Evolutionary conservation across 1,139 yeast genomes (phyloP), one percentile per base, ranked within the genome.

Genomic region (Taphrina sp.): DNA sequence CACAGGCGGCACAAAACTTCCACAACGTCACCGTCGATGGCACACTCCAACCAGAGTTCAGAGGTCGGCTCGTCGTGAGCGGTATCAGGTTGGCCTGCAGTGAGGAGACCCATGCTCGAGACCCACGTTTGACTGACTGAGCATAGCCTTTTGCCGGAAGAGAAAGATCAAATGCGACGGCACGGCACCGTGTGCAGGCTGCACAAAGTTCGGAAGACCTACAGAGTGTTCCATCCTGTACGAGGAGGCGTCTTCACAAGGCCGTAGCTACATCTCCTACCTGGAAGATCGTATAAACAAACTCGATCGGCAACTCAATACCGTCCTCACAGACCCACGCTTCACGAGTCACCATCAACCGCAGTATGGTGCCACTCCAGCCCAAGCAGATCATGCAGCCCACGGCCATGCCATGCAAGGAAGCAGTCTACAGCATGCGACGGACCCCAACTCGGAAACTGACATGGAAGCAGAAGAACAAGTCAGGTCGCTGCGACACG

Each of bases 101-200:
- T 47, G 38, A 14, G 44, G 20, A 8, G 20, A 10, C n/a, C n/a
- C n/a, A n/a, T n/a, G n/a, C n/a, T n/a, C n/a, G n/a, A n/a, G n/a
- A n/a, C n/a, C n/a, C n/a, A n/a, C n/a, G n/a, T n/a, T n/a, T n/a
- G n/a, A n/a, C 37, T 42, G 3, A 37, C 26, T 17, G 5, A 10
- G 3, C 16, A 3, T 14, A 47, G 53, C 37, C 10, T 49, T 49
- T 29, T 49, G 54, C 29, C 54, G 54, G 16, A 49, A 49, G 34
- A 45, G 54, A 34, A 49, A 49, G 20, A 49, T 49, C 38, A 49
- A 49, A 28, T 49, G 54, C 33, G 54, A 49, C 33, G 54, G 54
- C 17, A 42, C 46, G 22, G 54, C 54, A 17, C 54, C 54, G 7
- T 49, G 54, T 31, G 36, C 46, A 8, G 54, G 54, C 5, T 49